Conservation (phyloP, 345 rosid species). For the Acer campestre region DNA sequence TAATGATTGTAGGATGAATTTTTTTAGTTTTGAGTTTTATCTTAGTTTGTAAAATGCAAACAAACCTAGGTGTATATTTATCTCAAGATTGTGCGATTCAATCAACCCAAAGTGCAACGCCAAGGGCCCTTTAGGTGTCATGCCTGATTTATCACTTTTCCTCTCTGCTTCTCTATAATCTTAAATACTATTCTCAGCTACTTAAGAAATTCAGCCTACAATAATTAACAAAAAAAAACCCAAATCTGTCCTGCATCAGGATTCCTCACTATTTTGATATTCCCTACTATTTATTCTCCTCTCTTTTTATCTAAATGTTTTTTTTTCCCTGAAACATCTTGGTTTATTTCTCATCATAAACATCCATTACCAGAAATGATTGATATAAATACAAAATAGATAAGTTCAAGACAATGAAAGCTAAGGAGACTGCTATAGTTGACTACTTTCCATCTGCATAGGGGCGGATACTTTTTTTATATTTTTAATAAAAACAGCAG, state of each 20-base stretch:
- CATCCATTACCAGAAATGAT: conserved; percentile 4
- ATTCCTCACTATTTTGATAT: background rate
- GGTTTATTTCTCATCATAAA: conserved; percentile 7
- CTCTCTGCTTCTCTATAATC: background rate
- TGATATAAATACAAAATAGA: background rate
- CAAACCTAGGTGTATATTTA: too few species aligned
- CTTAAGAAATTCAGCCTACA: background rate
- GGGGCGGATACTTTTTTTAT: too few species aligned
- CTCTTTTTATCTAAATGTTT: background rate
- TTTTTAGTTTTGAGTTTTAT: too few species aligned
- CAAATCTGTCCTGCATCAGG: background rate
- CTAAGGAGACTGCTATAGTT: conserved; percentile 7
- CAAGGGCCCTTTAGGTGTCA: background rate
- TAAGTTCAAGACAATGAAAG: conserved; percentile 4
- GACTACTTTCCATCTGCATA: background rate
- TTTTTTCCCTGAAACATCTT: conserved; percentile 3
- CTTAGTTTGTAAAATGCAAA: too few species aligned
- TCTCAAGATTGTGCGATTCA: background rate
- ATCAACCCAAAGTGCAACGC: background rate
- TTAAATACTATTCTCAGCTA: background rate
- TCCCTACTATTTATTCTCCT: background rate
- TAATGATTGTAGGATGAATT: too few species aligned
- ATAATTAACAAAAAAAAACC: background rate
- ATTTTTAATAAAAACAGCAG: background rate
- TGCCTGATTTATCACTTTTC: background rate